phyloP scores from a whole-genome alignment of 148 eudicot species.

The Arbutus unedo region DNA sequence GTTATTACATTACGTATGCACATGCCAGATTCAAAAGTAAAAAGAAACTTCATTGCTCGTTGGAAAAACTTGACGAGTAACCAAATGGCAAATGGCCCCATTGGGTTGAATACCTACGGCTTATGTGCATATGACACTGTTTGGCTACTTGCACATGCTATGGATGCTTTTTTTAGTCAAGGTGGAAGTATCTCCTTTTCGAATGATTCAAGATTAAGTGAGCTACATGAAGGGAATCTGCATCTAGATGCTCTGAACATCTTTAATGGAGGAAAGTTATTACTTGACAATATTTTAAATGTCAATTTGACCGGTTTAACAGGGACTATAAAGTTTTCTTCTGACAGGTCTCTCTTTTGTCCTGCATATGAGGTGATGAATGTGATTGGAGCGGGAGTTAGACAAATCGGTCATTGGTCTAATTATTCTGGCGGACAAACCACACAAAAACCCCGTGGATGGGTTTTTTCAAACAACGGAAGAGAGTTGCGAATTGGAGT shows the following conservation, averaged over 20 bases:
- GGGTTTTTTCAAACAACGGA: conserved; percentile 67
- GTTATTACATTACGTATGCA: conserved; percentile 7
- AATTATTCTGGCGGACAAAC: conserved; percentile 31
- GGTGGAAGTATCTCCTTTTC: too few relatives aligned
- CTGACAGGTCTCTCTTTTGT: conserved; percentile 14
- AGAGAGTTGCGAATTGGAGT: conserved; percentile 57
- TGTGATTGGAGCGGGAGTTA: too few relatives aligned
- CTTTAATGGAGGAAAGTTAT: conserved; percentile 52
- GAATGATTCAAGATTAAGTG: conserved; percentile 26
- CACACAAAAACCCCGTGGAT: conserved; percentile 59
- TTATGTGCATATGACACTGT: too few relatives aligned
- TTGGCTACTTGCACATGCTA: too few relatives aligned
- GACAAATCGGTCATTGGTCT: too few relatives aligned
- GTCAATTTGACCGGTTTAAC: conserved; percentile 52
- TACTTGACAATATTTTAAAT: conserved; percentile 18
- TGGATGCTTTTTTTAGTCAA: too few relatives aligned
- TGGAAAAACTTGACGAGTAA: conserved; percentile 37
- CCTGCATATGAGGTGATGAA: too few relatives aligned
- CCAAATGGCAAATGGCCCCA: neutral
- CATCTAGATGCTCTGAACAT: conserved; percentile 52
- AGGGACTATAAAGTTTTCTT: conserved; percentile 45
- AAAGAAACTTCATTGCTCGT: conserved; percentile 25
- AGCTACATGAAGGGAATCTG: conserved; percentile 23
- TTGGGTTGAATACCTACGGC: too few relatives aligned
- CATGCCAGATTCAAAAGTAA: conserved; percentile 31